Conservation (phyloP, 1,139 yeast species). For the Hansenula lynferdii region DNA sequence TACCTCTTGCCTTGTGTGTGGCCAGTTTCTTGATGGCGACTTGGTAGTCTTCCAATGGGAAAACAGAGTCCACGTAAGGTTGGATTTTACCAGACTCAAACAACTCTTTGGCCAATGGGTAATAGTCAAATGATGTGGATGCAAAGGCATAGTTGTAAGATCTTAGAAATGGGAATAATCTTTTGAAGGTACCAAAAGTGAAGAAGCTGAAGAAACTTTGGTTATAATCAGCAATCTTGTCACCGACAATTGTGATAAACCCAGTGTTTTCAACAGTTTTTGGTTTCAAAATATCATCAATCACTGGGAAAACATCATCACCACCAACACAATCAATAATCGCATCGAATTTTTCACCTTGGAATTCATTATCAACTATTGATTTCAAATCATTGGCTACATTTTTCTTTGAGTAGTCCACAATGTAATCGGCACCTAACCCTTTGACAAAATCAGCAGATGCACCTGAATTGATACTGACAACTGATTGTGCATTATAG, state of each 20-base stretch:
- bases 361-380: slow-evolving; percentile 25
- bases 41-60: slow-evolving; percentile 41
- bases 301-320: slow-evolving; percentile 30
- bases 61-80: slow-evolving; percentile 49
- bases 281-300: slow-evolving; percentile 35
- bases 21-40: slow-evolving; percentile 44
- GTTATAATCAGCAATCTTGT: slow-evolving; percentile 29
- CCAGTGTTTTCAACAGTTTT: slow-evolving; percentile 34
- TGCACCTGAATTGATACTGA: slow-evolving; percentile 37
- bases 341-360: slow-evolving; percentile 39
- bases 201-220: slow-evolving; percentile 1
- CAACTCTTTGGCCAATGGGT: slow-evolving; percentile 31
- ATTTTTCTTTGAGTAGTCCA: slow-evolving; percentile 43
- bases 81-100: slow-evolving; percentile 37
- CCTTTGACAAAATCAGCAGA: slow-evolving; percentile 37
- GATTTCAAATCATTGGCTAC: slow-evolving; percentile 29
- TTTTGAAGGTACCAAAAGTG: slow-evolving; percentile 30
- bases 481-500: slow-evolving; percentile 35
- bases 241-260: slow-evolving; percentile 51
- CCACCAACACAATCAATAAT: slow-evolving; percentile 46
- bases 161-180: slow-evolving; percentile 56
- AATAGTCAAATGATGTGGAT: slow-evolving; percentile 22
- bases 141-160: slow-evolving; percentile 29
- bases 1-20: slow-evolving; percentile 54
- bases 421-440: slow-evolving; percentile 47